Percentiles rank a stretch among this genome's conserved stretches.
Evolutionary conservation across 73 alveolate species (phyloP).

Genomic region (Diophrys sp.): DNA sequence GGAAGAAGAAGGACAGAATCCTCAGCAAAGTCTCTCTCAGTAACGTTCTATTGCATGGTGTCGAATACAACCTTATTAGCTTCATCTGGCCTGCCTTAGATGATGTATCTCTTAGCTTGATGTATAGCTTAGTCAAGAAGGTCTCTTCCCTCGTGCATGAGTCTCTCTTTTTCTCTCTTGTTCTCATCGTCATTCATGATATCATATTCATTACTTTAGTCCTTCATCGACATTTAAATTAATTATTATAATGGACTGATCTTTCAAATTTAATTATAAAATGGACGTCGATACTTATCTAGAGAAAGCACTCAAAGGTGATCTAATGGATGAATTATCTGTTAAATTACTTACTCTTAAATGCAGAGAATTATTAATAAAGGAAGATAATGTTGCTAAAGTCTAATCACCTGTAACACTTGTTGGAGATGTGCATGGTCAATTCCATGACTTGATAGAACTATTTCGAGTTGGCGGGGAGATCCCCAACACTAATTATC

Average conservation of each 20-base stretch:
- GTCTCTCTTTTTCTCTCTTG: background rate
- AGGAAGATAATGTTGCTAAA: slow-evolving; percentile 74
- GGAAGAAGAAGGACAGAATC: background rate
- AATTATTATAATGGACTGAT: background rate
- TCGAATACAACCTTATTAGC: background rate
- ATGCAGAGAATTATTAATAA: slow-evolving; percentile 62
- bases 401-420: slow-evolving; percentile 83
- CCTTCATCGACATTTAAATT: slow-evolving; percentile 1
- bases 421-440: slow-evolving; percentile 94
- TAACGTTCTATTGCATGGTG: background rate
- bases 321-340: slow-evolving; percentile 65
- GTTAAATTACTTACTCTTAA: slow-evolving; percentile 69
- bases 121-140: background rate
- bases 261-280: no score
- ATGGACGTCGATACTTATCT: slow-evolving; percentile 67
- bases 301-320: slow-evolving; percentile 73
- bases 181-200: background rate
- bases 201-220: background rate
- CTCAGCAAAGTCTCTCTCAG: background rate
- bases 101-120: background rate
- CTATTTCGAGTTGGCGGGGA: slow-evolving; percentile 93
- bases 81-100: background rate
- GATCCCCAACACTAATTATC: slow-evolving; percentile 80
- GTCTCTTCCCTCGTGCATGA: background rate
- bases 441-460: slow-evolving; percentile 90